phyloP scores from a whole-genome alignment of 306 rosid species.

The Castanea mollissima region DNA sequence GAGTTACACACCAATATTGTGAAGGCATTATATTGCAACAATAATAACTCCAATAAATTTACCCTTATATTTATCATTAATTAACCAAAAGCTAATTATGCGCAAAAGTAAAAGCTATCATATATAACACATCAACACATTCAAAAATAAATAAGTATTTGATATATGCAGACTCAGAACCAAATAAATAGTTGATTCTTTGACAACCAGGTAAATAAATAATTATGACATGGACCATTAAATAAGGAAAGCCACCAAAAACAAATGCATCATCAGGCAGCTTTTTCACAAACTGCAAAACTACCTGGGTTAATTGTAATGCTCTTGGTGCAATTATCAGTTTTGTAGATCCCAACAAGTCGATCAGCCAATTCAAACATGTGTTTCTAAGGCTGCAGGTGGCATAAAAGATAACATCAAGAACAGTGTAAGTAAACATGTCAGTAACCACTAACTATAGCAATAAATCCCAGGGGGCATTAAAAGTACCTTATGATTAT shows the following conservation, averaged over 20 bases:
- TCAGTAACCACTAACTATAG: not conserved
- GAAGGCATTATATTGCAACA: not conserved
- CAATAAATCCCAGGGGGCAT: not conserved
- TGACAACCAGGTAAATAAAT: not conserved
- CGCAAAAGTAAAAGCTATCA: not conserved
- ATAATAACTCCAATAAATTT: not conserved
- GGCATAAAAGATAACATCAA: conserved; percentile 13
- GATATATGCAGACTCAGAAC: not conserved
- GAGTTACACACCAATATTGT: not conserved
- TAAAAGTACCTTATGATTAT: conserved; percentile 75
- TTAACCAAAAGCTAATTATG: not conserved
- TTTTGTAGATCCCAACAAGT: conserved; percentile 89
- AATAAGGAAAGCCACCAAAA: not conserved
- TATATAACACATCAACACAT: not conserved
- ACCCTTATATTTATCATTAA: not conserved
- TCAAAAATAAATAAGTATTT: not conserved
- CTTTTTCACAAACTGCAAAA: conserved; percentile 69
- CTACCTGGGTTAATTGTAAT: conserved; percentile 79
- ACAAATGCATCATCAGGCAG: conserved; percentile 36
- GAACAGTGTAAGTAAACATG: not conserved
- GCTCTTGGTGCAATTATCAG: conserved; percentile 95
- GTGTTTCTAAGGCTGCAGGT: conserved; percentile 76
- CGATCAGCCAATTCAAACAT: conserved; percentile 98
- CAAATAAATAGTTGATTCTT: not conserved
- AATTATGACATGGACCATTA: not conserved